Percentiles rank a stretch among this genome's conserved stretches.
Conservation (phyloP, 805 yeast genomes). For the Cyberlindnera saturnus region DNA sequence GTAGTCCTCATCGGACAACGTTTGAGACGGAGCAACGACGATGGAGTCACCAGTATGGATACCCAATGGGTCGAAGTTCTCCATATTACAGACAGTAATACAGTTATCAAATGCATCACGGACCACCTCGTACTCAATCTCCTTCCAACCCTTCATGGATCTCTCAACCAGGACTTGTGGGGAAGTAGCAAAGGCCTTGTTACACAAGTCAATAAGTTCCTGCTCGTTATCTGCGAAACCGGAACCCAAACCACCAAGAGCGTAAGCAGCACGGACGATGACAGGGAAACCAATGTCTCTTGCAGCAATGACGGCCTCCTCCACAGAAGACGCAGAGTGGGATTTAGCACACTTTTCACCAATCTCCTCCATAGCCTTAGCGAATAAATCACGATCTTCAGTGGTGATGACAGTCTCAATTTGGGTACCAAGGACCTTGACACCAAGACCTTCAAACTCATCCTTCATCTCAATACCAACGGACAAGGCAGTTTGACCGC, state of each 20-base stretch:
- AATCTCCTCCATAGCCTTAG: slow-evolving; percentile 91
- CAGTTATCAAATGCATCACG: slow-evolving; percentile 97
- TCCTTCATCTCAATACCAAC: slow-evolving; percentile 96
- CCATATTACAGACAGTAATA: slow-evolving; percentile 99
- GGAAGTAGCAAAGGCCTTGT: slow-evolving; percentile 88
- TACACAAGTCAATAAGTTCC: slow-evolving; percentile 78
- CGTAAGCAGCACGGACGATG: slow-evolving; percentile 95
- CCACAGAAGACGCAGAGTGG: slow-evolving; percentile 71
- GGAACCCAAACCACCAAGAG: slow-evolving; percentile 96
- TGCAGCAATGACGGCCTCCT: slow-evolving; percentile 83
- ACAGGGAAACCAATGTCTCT: slow-evolving; percentile 88
- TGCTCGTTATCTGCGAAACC: slow-evolving; percentile 90
- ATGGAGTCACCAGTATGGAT: slow-evolving; percentile 99
- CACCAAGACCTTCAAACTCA: slow-evolving; percentile 88
- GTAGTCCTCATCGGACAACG: slow-evolving; percentile 93
- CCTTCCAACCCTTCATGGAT: slow-evolving; percentile 99
- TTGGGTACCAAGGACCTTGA: slow-evolving; percentile 93
- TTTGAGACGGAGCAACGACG: slow-evolving; percentile 98
- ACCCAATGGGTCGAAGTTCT: slow-evolving; percentile 96
- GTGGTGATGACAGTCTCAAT: slow-evolving; percentile 95
- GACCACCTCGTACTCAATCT: slow-evolving; percentile 96
- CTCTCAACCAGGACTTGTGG: slow-evolving; percentile 95
- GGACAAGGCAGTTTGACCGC: slow-evolving; percentile 96
- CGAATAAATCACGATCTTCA: slow-evolving; percentile 95
- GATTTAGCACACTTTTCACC: slow-evolving; percentile 94